phyloP scores from a whole-genome alignment of 441 rosid species.

The Mallotus repandus region DNA sequence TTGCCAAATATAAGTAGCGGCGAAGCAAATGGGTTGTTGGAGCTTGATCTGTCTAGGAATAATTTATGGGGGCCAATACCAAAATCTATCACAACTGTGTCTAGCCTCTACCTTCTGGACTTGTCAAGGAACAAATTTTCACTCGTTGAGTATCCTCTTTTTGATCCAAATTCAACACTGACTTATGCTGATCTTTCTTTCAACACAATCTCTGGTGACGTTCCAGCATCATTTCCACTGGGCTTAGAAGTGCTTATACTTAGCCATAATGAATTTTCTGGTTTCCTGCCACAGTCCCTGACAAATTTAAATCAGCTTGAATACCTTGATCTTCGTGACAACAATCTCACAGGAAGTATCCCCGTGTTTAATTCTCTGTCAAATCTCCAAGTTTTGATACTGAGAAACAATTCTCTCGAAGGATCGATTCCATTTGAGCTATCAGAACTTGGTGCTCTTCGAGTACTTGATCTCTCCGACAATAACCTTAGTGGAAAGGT shows the following conservation, averaged over 20 bases:
- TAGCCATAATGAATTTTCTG: conserved; percentile 31
- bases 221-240: conserved; percentile 27
- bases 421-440: conserved; percentile 26
- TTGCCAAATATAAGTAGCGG: conserved; percentile 28
- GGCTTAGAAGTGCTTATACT: conserved; percentile 12
- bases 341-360: conserved; percentile 34
- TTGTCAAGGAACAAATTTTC: conserved; percentile 36
- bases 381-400: conserved; percentile 34
- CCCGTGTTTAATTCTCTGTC: conserved; percentile 26
- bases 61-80: conserved; percentile 37
- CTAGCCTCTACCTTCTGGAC: conserved; percentile 13
- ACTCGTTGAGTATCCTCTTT: conserved; percentile 30
- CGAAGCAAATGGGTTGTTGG: not conserved
- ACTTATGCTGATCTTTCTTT: conserved; percentile 16
- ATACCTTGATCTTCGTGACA: conserved; percentile 45
- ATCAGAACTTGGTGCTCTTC: conserved; percentile 29
- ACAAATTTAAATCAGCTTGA: conserved; percentile 20
- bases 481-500: conserved; percentile 34
- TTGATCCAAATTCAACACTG: conserved; percentile 9
- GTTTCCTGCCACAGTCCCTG: conserved; percentile 27
- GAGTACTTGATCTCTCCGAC: conserved; percentile 36
- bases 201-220: conserved; percentile 38
- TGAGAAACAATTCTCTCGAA: conserved; percentile 34
- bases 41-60: conserved; percentile 34
- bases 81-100: conserved; percentile 27